These are phyloP conservation scores for Tylopilus sp. DNA, from an alignment of 768 basidiomycete genomes.

Conservation along the genomic window DNA sequence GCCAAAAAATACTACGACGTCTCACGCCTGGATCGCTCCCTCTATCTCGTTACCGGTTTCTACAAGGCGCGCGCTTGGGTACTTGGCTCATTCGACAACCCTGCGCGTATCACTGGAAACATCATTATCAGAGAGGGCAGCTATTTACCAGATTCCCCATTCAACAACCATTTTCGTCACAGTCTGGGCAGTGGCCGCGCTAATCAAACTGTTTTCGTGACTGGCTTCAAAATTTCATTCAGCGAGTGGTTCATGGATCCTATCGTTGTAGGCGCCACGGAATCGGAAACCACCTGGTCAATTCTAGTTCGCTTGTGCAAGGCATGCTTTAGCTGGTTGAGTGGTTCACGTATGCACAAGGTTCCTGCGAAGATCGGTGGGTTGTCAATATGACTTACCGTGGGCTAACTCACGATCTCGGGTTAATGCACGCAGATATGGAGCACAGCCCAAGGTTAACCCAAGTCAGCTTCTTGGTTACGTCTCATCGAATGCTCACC, in stretches of 20 bases:
- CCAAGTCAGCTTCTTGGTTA: neutral
- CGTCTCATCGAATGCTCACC: neutral
- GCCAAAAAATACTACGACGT: neutral
- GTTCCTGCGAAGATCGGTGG: neutral
- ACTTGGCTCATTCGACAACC: neutral
- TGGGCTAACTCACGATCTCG: neutral
- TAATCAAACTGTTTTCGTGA: constrained; percentile 2
- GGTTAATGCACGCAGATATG: neutral
- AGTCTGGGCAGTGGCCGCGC: neutral
- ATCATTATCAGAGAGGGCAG: neutral
- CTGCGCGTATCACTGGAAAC: neutral
- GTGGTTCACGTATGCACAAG: neutral
- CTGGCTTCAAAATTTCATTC: neutral
- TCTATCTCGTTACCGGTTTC: constrained; percentile 3
- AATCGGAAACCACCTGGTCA: neutral
- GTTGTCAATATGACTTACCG: neutral
- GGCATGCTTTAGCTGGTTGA: neutral
- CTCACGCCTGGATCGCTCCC: neutral
- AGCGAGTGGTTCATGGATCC: neutral
- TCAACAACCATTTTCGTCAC: neutral
- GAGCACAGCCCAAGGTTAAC: neutral
- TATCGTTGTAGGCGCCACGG: neutral
- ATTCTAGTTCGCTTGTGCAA: neutral
- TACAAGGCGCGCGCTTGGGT: neutral
- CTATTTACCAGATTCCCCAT: neutral